These are phyloP conservation scores for Nasturtium officinale DNA, from an alignment of 345 rosid species.

Conservation along the genomic window DNA sequence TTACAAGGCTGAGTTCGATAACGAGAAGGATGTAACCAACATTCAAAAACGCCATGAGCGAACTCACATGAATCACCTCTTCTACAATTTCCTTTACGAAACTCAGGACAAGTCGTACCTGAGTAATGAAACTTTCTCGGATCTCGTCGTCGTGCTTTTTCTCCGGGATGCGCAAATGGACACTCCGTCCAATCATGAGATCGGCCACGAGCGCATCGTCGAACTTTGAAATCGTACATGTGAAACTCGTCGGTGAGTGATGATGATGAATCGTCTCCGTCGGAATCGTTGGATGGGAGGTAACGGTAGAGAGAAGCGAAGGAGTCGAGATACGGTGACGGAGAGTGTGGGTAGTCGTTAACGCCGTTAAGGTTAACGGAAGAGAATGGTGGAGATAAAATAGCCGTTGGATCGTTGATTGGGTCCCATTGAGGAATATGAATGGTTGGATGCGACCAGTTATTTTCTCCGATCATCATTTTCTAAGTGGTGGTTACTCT, in stretches of 20 bases:
- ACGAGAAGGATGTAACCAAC: conserved; percentile 87
- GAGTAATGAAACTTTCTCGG: conserved; percentile 63
- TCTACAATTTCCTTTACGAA: conserved; percentile 63
- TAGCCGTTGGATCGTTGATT: conserved; percentile 45
- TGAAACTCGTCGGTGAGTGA: conserved; percentile 59
- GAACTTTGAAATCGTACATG: conserved; percentile 68
- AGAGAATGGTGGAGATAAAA: conserved; percentile 41
- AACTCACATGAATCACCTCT: conserved; percentile 62
- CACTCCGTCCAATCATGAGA: conserved; percentile 85
- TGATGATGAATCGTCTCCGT: conserved; percentile 43
- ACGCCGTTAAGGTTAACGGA: conserved; percentile 40
- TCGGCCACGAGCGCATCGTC: conserved; percentile 58
- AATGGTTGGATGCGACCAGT: conserved; percentile 52
- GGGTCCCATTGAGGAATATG: conserved; percentile 65
- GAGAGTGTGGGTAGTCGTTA: conserved; percentile 35
- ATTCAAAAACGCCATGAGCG: conserved; percentile 82
- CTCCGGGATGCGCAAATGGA: conserved; percentile 72
- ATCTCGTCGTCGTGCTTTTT: conserved; percentile 70
- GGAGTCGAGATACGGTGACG: conserved; percentile 50
- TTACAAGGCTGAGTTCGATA: conserved; percentile 88
- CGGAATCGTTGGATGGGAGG: conserved; percentile 70
- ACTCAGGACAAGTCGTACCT: conserved; percentile 63
- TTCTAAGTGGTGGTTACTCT: background rate
- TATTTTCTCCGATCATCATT: conserved; percentile 64
- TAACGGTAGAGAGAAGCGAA: conserved; percentile 56